Evolutionary conservation across 768 basidiomycete genomes (phyloP).

Genomic region (Obba rivulosa): DNA sequence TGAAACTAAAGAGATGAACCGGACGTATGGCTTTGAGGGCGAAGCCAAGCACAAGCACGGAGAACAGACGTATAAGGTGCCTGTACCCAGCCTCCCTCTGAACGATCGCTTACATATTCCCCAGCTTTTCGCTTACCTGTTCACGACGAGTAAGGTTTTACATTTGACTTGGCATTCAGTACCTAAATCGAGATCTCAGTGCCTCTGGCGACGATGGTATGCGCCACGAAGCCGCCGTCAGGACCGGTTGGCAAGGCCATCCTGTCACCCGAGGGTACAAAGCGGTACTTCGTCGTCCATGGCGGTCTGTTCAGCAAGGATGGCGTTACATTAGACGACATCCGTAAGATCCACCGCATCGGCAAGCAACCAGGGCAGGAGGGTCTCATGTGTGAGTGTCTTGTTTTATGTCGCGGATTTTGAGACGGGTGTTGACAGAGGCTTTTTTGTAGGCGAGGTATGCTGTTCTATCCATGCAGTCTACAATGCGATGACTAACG

Average conservation of each 20-base stretch:
- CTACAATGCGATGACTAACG: conserved; percentile 6
- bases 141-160: conserved; percentile 68
- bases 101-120: conserved; percentile 4
- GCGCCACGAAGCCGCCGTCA: conserved; percentile 56
- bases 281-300: conserved; percentile 93
- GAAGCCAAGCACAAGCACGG: conserved; percentile 97
- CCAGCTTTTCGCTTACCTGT: conserved; percentile 89
- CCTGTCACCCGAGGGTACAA: conserved; percentile 74
- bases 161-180: neutral
- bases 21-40: conserved; percentile 89
- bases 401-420: conserved; percentile 1
- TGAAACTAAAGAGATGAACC: conserved; percentile 96
- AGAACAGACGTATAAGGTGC: conserved; percentile 88
- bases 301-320: conserved; percentile 96
- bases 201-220: conserved; percentile 83
- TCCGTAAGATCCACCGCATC: conserved; percentile 81
- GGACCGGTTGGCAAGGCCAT: conserved; percentile 46
- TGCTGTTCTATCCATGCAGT: conserved; percentile 10
- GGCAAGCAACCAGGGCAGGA: conserved; percentile 91
- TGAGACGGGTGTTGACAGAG: conserved; percentile 4
- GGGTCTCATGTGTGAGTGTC: conserved; percentile 88
- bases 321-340: conserved; percentile 89
- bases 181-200: conserved; percentile 40
- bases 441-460: conserved; percentile 54
- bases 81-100: too few species aligned